phyloP scores from a whole-genome alignment of 2,329 filamentous ascomycete genomes.

The Sporothrix euskadiensis region DNA sequence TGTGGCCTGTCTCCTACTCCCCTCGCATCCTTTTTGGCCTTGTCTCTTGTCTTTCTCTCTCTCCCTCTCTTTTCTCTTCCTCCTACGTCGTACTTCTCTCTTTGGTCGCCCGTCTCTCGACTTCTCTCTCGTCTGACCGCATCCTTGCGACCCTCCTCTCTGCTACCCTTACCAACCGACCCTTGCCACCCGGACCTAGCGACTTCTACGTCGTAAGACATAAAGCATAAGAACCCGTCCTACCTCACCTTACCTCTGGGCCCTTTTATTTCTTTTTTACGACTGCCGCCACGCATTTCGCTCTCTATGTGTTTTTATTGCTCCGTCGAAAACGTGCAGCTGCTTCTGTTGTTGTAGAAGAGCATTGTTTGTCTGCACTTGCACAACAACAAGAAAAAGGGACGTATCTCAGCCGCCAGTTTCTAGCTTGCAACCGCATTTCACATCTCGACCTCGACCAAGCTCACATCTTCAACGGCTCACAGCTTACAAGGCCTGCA shows the following conservation, averaged over 20 bases:
- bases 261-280: not conserved
- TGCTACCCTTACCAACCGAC: not conserved
- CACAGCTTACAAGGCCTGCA: constrained; percentile 1
- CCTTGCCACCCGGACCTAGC: constrained; percentile 22
- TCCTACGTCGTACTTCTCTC: not conserved
- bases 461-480: not conserved
- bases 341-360: not conserved
- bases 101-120: not conserved
- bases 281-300: not conserved
- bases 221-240: constrained; percentile 13
- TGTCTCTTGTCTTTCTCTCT: not conserved
- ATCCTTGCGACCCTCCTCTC: constrained; percentile 10
- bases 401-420: not conserved
- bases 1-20: not conserved
- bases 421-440: not conserved
- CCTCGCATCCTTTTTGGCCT: not conserved
- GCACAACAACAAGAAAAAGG: not conserved
- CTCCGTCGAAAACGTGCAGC: not conserved
- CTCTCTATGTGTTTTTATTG: not conserved
- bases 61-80: not conserved
- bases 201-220: constrained; percentile 26
- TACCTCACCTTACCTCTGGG: not conserved
- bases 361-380: not conserved
- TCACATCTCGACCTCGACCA: not conserved
- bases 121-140: constrained; percentile 16